Evolutionary conservation across 2,329 filamentous ascomycete species (phyloP).

Genomic region (Canariomyces notabilis): DNA sequence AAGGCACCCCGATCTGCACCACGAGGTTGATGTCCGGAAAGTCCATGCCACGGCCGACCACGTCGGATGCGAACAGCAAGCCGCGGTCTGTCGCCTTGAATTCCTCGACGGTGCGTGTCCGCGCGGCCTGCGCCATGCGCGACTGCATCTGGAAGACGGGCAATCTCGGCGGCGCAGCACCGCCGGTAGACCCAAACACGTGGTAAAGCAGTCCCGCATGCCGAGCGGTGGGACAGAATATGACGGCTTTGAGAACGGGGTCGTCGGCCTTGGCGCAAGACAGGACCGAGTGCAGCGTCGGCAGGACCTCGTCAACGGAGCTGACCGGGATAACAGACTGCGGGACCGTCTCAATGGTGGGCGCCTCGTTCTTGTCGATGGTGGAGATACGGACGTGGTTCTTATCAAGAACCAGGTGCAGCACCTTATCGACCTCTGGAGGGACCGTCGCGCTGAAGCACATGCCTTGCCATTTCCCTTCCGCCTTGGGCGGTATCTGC

Average conservation of each 20-base stretch:
- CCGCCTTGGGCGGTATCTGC: conserved; percentile 58
- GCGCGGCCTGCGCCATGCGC: conserved; percentile 45
- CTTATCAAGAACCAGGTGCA: conserved; percentile 61
- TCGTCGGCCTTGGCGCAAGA: conserved; percentile 37
- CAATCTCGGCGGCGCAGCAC: conserved; percentile 35
- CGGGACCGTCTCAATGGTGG: conserved; percentile 70
- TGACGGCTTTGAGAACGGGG: conserved; percentile 72
- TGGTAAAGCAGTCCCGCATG: conserved; percentile 47
- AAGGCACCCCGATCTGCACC: conserved; percentile 52
- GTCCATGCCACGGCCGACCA: conserved; percentile 68
- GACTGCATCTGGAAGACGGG: conserved; percentile 45
- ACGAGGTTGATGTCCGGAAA: conserved; percentile 53
- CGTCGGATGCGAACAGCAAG: conserved; percentile 64
- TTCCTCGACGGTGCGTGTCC: conserved; percentile 56
- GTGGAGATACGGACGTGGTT: conserved; percentile 79
- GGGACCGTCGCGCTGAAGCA: conserved; percentile 83
- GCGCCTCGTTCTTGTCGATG: conserved; percentile 66
- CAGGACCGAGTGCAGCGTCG: conserved; percentile 54
- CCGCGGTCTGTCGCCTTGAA: conserved; percentile 48
- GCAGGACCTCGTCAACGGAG: conserved; percentile 63
- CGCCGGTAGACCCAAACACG: conserved; percentile 35
- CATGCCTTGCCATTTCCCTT: conserved; percentile 63
- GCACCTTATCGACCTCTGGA: conserved; percentile 71
- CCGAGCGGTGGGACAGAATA: conserved; percentile 65
- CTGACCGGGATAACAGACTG: conserved; percentile 66